Base-by-base conservation (phyloP, 345 rosid genomes). In the Syzygium jambos region DNA sequence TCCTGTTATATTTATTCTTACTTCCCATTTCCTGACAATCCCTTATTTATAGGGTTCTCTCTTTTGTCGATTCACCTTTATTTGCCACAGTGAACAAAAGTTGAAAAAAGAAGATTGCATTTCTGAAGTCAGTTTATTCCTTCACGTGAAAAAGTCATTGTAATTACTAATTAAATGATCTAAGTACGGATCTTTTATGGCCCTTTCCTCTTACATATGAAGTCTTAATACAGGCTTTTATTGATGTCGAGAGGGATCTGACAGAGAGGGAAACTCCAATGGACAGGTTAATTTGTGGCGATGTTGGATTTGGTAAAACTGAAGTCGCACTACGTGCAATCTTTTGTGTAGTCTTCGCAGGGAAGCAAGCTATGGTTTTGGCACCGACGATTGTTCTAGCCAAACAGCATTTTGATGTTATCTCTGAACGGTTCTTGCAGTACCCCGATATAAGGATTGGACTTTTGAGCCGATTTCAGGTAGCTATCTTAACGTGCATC, bases 261-360 rank as follows among this genome's bases (percentile, higher is more conserved):
- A 97, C 95, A 6, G 95, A 96, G 95, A 91, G 95, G 91, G 94
- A 94, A 91, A 95, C 99, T 90, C 99, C 99, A 87, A 97, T 95
- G 99, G 99, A 97, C 90, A 91, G 99, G 80, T 89, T 97, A 88
- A 97, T 97, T 83, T 97, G 98, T 85, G 98, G 99, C 87, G 99
- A 96, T 92, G 98, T 96, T 92, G 99, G 99, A 59, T 97, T 97
- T 93, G 99, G 99, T 84, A 97, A 97, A 92, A 96, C 99, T 54
- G 98, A 97, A 92, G 99, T 96, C 90, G 99, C 98, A 86, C 89
- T 97, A 61, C 97, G 99, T 85, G 99, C 98, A 90, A 94, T 96
- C 87, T 95, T 95, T 88, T 94, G 95, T 91, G 98, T 95, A 51
- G 93, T 96, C 68, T 95, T 95, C n/a, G 91, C 98, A 55, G 96